Base-by-base conservation (phyloP, 441 rosid species). In the Dalechampia spathulata region DNA sequence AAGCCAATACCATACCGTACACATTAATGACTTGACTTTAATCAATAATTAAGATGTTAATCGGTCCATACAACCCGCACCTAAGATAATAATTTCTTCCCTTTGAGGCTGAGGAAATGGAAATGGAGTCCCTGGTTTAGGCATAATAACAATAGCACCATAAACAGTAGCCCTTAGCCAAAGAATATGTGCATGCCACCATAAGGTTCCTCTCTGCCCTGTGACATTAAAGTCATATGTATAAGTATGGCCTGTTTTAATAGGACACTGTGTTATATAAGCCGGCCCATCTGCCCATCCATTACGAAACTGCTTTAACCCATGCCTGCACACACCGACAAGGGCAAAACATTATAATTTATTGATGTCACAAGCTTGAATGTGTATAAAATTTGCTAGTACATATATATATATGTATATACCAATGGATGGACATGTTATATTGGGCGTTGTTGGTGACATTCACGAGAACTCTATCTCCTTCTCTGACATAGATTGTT, bases 161-260 rank as follows among this genome's bases (percentile, higher is more conserved):
- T 82, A 79, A 45, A 86, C 95, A 2, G 96, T 83, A 47, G 96
- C 95, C 64, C 95, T 72, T 49, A 83, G 88, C 96, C 96, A 86
- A 1, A 85, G 72, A 71, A 87, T 82, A 26, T 86, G 96, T 16
- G 95, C 95, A 55, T 86, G 96, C 96, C 96, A 89, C 95, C 95
- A 83, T 43, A 89, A 56, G 7, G 95, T 88, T 27, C 96, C 96
- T 66, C 80, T 83, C 62, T 85, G 90, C 11, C 80, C 87, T 58
- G 77, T 75, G 55, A 78, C 75, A 13, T 85, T 83, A 50, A 83
- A 87, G 62, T 89, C 76, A 61, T 83, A 78, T 0, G 79, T 77
- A 66, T 78, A 65, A 12, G 20, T 64, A 7, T 34, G 49, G 38
- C 62, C 62, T 30, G 57, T 57, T 21, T 57, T 30, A 27, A 64